These are phyloP conservation scores for Escallonia rubra DNA, from an alignment of 129 eudicot genomes.

Conservation along the genomic window DNA sequence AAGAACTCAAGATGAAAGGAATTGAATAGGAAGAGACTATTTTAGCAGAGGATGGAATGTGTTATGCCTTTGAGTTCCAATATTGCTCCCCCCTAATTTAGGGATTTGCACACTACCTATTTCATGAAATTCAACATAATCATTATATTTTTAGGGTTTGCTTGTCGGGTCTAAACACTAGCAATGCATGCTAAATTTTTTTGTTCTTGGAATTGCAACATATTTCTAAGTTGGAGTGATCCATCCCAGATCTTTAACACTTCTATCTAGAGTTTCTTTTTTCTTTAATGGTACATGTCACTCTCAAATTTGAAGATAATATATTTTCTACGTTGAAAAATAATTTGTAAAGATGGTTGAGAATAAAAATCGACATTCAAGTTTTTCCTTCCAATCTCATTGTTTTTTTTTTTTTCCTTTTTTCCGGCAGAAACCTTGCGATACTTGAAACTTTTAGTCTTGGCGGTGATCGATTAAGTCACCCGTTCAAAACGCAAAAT, in stretches of 20 bases:
- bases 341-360: background rate
- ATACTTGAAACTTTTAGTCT: too few relatives aligned
- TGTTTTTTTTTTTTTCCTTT: too few relatives aligned
- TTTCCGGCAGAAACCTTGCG: too few relatives aligned
- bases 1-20: background rate
- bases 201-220: background rate
- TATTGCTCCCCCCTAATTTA: background rate
- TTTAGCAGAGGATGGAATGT: background rate
- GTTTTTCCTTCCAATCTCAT: background rate
- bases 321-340: background rate
- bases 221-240: background rate
- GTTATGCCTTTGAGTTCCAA: background rate
- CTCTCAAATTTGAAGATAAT: too few relatives aligned
- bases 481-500: too few relatives aligned
- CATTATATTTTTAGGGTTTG: background rate
- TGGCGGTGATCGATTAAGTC: too few relatives aligned
- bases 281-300: too few relatives aligned
- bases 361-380: background rate
- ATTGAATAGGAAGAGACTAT: background rate
- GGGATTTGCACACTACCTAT: slow-evolving; percentile 3
- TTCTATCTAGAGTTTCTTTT: too few relatives aligned
- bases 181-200: background rate
- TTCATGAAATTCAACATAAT: background rate
- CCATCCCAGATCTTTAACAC: background rate
- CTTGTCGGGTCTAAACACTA: background rate